Evolutionary conservation across 2,329 filamentous ascomycete species (phyloP), one percentile per base, ranked within the genome.

Genomic region (Diaporthe capsici): DNA sequence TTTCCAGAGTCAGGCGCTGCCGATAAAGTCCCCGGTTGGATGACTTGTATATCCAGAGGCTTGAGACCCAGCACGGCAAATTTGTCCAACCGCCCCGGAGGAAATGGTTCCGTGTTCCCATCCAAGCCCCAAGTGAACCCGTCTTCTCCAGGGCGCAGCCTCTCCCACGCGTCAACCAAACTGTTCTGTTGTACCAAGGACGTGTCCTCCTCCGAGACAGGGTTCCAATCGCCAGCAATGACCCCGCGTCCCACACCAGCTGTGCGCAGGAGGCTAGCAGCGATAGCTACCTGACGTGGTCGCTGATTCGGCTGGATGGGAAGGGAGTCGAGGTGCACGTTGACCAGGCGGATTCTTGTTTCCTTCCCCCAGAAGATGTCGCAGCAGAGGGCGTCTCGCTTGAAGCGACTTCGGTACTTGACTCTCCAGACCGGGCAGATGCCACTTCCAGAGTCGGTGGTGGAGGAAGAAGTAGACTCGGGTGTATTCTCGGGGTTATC

Each of bases 191-290:
- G 71, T 0, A 86, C 75, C 7, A 85, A 79, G 0, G 68, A 55
- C 3, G 76, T 75, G 71, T 87, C 85, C 60, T 83, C 81, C 0
- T 82, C 80, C 4, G 84, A 77, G 4, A 85, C 81, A 3, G 83
- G 82, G 71, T 86, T 86, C 75, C 86, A 86, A 71, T 86, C 84
- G 15, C 85, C 85, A 4, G 84, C 84, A 2, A 86, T 79, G 5
- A 86, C 58, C 0, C 84, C 84, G 34, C 75, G 77, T 0, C 79
- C 81, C 4, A 80, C 74, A 20, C 77, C 77, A 49, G 51, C 51
- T 1, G 37, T 28, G 34, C 76, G 78, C 4, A 86, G 77, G 17
- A 83, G 76, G 5, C 73, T 73, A 0, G 81, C 77, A 2, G 80
- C 76, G 20, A 82, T 80, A 0, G 79, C 77, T 1, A 85, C 53